Conservation (phyloP, 2,329 filamentous ascomycete genomes). For the Aspergillus sp. region DNA sequence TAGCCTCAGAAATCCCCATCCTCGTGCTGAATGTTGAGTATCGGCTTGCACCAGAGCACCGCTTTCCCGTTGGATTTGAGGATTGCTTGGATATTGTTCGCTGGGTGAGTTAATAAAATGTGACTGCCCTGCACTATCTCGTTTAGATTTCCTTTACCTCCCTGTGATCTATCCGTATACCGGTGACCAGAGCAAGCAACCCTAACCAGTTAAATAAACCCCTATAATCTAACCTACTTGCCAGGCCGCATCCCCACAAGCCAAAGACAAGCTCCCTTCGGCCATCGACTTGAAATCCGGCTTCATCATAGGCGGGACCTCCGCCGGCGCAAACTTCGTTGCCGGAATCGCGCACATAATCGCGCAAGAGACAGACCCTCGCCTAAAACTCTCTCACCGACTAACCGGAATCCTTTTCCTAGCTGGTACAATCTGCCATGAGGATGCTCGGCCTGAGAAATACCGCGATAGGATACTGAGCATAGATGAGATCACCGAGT, state of each 20-base stretch:
- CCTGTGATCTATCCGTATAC: not conserved
- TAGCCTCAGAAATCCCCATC: slow-evolving; percentile 36
- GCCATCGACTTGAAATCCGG: slow-evolving; percentile 39
- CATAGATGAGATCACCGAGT: slow-evolving; percentile 36
- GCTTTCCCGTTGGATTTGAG: slow-evolving; percentile 50
- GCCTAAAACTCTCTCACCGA: slow-evolving; percentile 35
- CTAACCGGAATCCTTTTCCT: slow-evolving; percentile 51
- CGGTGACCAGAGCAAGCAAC: not conserved
- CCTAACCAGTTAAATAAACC: not conserved
- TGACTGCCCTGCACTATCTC: too few relatives aligned
- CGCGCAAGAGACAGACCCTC: slow-evolving; percentile 19
- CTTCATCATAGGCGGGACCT: slow-evolving; percentile 53
- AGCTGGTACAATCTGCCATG: slow-evolving; percentile 46
- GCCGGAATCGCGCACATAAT: slow-evolving; percentile 47
- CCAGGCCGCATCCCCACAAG: slow-evolving; percentile 5
- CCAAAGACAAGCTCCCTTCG: slow-evolving; percentile 28
- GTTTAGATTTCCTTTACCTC: not conserved
- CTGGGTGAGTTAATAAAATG: slow-evolving; percentile 33
- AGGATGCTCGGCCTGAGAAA: slow-evolving; percentile 40
- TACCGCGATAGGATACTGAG: slow-evolving; percentile 36
- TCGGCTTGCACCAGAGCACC: slow-evolving; percentile 52
- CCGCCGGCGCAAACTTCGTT: slow-evolving; percentile 54
- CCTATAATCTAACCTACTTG: not conserved
- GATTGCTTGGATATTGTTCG: slow-evolving; percentile 49
- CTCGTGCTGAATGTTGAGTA: slow-evolving; percentile 54